Base-by-base conservation (phyloP, 495 filamentous ascomycete species). In the Talaromyces liani region DNA sequence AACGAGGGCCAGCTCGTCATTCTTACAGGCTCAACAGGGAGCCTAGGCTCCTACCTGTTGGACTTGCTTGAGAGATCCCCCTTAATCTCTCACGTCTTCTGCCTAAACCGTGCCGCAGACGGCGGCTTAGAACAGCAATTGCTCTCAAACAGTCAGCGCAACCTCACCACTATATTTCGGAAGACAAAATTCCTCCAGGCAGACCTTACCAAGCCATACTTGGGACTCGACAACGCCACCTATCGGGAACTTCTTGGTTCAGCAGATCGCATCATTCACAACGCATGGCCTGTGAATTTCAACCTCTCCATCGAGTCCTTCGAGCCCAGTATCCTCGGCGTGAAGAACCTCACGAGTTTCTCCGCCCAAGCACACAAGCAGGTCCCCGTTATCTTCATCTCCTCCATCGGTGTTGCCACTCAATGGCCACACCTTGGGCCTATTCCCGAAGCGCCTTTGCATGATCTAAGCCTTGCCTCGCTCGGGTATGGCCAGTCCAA, bases 281-380 rank as follows among this genome's bases (percentile, higher is more conserved):
- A 82, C 70, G 79, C 81, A 51, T 87, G 84, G 85, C 77, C 79
- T 1, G 82, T 87, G 16, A 80, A 86, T 65, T 87, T 86, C 74
- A 83, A 85, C 69, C 73, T 75, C 27, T 70, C 80, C 0, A 69
- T 84, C 39, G 69, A 73, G 18, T 79, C 78, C 0, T 87, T 86
- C 41, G 77, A 82, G 65, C 79, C 82, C 3, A 74, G 83, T 57
- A 77, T 86, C 31, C 68, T 70, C 9, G 80, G 83, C 4, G 77
- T 84, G 14, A 70, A 75, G 47, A 77, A 80, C 55, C 69, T 86
- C 10, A 74, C 78, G 1, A 72, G 81, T 53, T 82, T 87, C 27
- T 74, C 36, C 36, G 36, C 36, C 14, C 36, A 16, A 16, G 36
- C 36, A 41, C 36, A 41, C 9, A 41, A 41, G 14, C 36, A 41